Base-by-base conservation (phyloP, 495 filamentous ascomycete species). In the Xylaria telfairii region DNA sequence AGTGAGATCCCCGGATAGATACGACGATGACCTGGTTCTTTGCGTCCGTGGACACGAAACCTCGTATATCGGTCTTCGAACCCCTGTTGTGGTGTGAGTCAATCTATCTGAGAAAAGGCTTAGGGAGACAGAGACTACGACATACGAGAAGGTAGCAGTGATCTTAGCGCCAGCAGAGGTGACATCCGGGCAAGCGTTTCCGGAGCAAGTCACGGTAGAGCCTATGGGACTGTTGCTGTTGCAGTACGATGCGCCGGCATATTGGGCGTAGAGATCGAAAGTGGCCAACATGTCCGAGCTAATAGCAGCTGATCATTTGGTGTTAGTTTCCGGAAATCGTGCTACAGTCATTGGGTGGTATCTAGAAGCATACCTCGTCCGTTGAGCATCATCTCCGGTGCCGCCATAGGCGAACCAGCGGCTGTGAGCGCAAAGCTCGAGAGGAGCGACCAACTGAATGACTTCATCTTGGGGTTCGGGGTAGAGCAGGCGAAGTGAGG, bases 171-270 rank as follows among this genome's bases (percentile, higher is more conserved):
- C 84, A 9, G 91, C 88, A 37, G 86, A 76, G 70, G 89, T 82
- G 10, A 93, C 89, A 0, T 80, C 70, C 1, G 90, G 88, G 76
- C 93, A 96, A 67, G 83, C 84, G 53, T 79, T 71, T n/a, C 79
- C 82, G 8, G 79, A 68, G 78, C 93, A 96, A 15, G 83, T 83
- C 24, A 95, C 68, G 15, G 80, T 80, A 26, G 81, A 73, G n/a
- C 85, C 85, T 7, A 85, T 78, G 8, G 72, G 47, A 53, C 85
- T 84, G 65, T 90, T 83, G 61, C 72, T 82, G 44, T 87, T 82
- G 78, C 93, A 96, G 78, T 92, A 93, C 6, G 89, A 81, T 0
- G 92, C 90, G 0, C 84, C 90, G 1, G 92, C 82, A 77, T 90
- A 95, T 75, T 95, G 88, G 19, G 90, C 86, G 76, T 86, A 92